Evolutionary conservation across 2,329 filamentous ascomycete species (phyloP).

Genomic region (Tolypocladium cylindrosporum): DNA sequence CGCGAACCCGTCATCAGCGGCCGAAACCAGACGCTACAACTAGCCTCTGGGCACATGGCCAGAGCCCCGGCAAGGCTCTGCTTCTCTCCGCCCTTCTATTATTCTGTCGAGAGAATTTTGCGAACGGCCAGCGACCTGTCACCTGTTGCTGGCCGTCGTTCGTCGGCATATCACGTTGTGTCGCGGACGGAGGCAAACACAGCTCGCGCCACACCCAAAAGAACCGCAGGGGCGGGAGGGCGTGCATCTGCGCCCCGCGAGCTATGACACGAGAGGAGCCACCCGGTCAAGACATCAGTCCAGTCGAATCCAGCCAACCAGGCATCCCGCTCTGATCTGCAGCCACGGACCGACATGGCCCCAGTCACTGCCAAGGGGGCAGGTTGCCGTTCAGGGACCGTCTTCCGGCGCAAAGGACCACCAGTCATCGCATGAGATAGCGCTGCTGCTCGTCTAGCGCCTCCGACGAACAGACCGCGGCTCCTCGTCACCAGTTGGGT

Average conservation of each 20-base stretch:
- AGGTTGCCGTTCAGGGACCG: background rate
- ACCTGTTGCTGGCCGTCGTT: background rate
- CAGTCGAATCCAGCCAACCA: background rate
- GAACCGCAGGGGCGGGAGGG: slow-evolving; percentile 1
- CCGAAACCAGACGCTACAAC: background rate
- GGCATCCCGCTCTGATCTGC: background rate
- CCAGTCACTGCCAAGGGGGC: background rate
- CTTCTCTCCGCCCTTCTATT: background rate
- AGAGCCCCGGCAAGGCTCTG: too few species aligned
- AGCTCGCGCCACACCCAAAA: slow-evolving; percentile 1
- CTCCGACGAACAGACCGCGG: background rate
- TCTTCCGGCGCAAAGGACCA: background rate
- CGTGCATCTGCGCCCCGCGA: background rate
- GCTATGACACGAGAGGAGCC: background rate
- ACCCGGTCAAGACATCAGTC: too few species aligned
- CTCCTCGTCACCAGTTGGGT: background rate
- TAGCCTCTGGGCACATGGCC: too few species aligned
- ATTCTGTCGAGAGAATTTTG: background rate
- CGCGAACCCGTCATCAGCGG: background rate
- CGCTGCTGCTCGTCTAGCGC: background rate
- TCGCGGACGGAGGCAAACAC: background rate
- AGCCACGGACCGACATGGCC: too few species aligned
- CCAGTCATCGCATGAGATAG: background rate
- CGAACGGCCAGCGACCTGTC: background rate
- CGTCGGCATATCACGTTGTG: background rate